phyloP scores from a whole-genome alignment of 2,329 filamentous ascomycete genomes.

The Venturia asperata region DNA sequence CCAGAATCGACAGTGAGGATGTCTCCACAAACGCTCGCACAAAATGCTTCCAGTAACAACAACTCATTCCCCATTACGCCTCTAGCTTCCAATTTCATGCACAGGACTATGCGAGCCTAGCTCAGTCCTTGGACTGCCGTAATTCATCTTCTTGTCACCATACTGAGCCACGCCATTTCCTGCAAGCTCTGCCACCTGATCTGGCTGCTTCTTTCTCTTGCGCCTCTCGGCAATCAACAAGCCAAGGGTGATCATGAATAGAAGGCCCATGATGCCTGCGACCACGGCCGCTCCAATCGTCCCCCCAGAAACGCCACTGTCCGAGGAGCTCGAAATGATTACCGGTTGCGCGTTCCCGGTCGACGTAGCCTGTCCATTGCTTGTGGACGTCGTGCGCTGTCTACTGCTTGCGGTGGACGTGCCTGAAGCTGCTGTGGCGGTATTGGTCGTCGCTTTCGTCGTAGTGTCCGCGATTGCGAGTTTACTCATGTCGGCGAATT shows the following conservation, averaged over 20 bases:
- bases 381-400: neutral
- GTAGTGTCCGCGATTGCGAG: neutral
- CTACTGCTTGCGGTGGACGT: neutral
- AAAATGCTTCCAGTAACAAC: neutral
- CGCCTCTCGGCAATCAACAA: conserved; percentile 9
- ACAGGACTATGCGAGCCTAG: neutral
- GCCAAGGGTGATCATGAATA: conserved; percentile 12
- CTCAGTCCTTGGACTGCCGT: neutral
- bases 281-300: conserved; percentile 12
- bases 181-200: neutral
- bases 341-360: neutral
- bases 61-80: neutral
- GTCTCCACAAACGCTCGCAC: neutral
- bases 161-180: neutral
- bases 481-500: conserved; percentile 9
- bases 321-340: neutral
- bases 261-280: neutral
- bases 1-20: neutral
- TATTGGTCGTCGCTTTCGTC: neutral
- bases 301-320: conserved; percentile 12
- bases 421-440: neutral
- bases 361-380: neutral
- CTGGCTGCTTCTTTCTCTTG: neutral
- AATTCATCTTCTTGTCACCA: neutral
- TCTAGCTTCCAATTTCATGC: neutral